Evolutionary conservation across 495 filamentous ascomycete species (phyloP).

Genomic region (Wilcoxina mikolae): DNA sequence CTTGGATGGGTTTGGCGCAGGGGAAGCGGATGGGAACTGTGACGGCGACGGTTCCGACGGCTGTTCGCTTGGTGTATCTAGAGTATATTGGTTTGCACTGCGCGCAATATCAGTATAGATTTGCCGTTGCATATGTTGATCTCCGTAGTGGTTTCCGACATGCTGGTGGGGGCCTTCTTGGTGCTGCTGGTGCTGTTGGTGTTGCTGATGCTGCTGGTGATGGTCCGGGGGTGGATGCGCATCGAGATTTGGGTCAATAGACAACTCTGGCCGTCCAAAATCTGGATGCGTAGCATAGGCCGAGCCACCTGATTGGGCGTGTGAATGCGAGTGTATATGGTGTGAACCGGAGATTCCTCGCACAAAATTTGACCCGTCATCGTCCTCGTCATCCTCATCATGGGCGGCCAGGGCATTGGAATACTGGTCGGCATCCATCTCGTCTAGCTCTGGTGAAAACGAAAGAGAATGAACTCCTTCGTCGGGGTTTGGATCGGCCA

Average conservation of each 20-base stretch:
- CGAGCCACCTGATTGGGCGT: conserved; percentile 13
- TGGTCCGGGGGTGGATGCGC: conserved; percentile 22
- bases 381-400: conserved; percentile 19
- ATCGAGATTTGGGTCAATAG: conserved; percentile 24
- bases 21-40: conserved; percentile 12
- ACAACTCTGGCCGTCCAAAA: conserved; percentile 19
- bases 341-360: conserved; percentile 16
- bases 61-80: conserved; percentile 18
- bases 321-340: conserved; percentile 17
- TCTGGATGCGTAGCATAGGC: conserved; percentile 8
- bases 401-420: conserved; percentile 22
- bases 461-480: conserved; percentile 28
- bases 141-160: conserved; percentile 9
- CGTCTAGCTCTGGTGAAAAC: conserved; percentile 24
- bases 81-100: conserved; percentile 22
- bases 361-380: conserved; percentile 19
- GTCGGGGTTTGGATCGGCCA: conserved; percentile 25
- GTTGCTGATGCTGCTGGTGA: conserved; percentile 10
- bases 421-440: conserved; percentile 26
- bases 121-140: conserved; percentile 14
- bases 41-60: conserved; percentile 10
- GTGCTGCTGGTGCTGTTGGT: conserved; percentile 3
- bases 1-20: conserved; percentile 8
- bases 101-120: conserved; percentile 26
- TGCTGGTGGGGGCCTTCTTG: neutral